Evolutionary conservation across 176 grass and related monocot species (phyloP), one percentile per base, ranked within the genome.

Genomic region (Oryza coarctata): DNA sequence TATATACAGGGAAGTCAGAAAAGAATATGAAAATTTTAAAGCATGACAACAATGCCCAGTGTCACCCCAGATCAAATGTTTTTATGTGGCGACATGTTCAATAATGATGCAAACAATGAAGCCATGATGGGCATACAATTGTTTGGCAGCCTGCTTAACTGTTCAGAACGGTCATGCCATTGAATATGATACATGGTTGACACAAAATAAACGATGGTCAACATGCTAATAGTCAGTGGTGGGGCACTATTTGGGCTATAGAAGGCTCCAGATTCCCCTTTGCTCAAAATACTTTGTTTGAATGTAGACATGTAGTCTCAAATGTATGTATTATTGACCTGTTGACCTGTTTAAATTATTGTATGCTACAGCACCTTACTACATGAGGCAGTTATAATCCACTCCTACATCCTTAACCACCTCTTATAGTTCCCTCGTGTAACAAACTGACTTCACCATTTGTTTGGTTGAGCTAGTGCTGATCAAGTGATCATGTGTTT

Each of bases 91-190:
- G 4, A 47, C 20, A 76, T 50, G 44, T 50, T 60, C 34, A 9
- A 36, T 69, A 0, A 15, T 27, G 31, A 43, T 68, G 60, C 64
- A 65, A 88, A 67, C 52, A 73, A 77, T 13, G 65, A 77, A 17
- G 47, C 26, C 61, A 26, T 45, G 52, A 2, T 30, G 8, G 18
- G 20, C 18, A 76, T 31, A 68, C 28, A 49, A 40, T 33, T 71
- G 26, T 29, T 18, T 61, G 15, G 25, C 5, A 66, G 43, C 6
- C 17, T 50, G 74, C 52, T 49, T 70, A 77, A 81, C 66, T 82
- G 72, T 64, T 75, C 3, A 1, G 15, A 18, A 66, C 6, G 44
- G 10, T 73, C 22, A 68, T 61, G 26, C 6, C 29, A 44, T 28
- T 79, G 18, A 73, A 73, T 49, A 52, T 4, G 13, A 29, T 30